phyloP scores from a whole-genome alignment of 129 eudicot genomes.

The Pulicaria dysenterica region DNA sequence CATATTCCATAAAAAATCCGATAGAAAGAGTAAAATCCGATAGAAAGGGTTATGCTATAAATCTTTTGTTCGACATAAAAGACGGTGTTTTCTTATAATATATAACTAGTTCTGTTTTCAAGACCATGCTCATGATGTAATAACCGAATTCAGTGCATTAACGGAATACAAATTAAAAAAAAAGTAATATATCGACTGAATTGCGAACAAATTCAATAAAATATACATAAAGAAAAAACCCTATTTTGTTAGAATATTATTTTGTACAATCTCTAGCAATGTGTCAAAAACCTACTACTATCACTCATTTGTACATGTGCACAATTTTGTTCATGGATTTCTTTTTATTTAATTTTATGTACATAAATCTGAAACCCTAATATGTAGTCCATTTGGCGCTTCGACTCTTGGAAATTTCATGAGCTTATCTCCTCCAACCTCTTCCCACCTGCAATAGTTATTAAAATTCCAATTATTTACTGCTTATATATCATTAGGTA shows the following conservation, averaged over 20 bases:
- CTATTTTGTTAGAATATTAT: conserved; percentile 41
- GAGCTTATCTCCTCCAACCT: conserved; percentile 76
- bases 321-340: background rate
- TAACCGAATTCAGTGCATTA: too few species aligned
- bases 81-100: too few species aligned
- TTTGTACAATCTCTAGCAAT: conserved; percentile 36
- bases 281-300: conserved; percentile 38
- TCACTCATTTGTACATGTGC: conserved; percentile 44
- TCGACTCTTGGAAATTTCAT: conserved; percentile 94
- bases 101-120: too few species aligned
- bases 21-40: too few species aligned
- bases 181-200: background rate
- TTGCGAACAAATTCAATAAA: background rate
- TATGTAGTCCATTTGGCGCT: conserved; percentile 82
- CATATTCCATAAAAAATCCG: too few species aligned
- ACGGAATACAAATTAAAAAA: background rate
- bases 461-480: background rate
- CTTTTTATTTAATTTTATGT: conserved; percentile 31
- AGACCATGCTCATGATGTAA: too few species aligned
- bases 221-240: conserved; percentile 15
- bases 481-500: background rate
- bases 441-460: conserved; percentile 71
- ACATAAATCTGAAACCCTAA: conserved; percentile 62
- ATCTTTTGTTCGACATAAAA: too few species aligned
- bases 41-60: too few species aligned